Conservation (phyloP, 2,329 filamentous ascomycete genomes). For the Coniochaeta ligniaria region DNA sequence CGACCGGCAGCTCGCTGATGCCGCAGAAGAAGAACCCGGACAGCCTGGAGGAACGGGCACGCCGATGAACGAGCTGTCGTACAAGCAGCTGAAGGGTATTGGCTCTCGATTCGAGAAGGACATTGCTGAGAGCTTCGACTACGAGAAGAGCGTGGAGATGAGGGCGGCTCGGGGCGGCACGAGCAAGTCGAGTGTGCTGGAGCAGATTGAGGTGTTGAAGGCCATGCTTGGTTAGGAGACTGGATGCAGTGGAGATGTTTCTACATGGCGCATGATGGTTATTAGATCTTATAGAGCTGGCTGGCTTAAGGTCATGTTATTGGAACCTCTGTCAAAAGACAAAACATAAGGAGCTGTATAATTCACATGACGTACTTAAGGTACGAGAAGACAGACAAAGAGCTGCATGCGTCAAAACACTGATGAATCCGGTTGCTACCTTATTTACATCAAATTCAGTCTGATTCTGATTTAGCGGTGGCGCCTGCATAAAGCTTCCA, state of each 20-base stretch:
- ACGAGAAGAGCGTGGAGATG: slow-evolving; percentile 76
- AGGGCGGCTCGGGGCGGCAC: slow-evolving; percentile 71
- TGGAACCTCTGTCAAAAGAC: no score
- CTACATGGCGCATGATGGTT: background rate
- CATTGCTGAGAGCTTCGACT: slow-evolving; percentile 66
- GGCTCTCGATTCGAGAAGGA: slow-evolving; percentile 66
- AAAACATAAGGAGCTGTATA: no score
- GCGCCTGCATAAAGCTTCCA: background rate
- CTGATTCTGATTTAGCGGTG: background rate
- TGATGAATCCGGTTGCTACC: background rate
- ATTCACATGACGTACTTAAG: background rate
- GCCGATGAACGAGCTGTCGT: slow-evolving; percentile 62
- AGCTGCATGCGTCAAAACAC: no score
- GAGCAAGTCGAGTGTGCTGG: slow-evolving; percentile 38
- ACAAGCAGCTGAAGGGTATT: slow-evolving; percentile 51
- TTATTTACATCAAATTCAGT: no score
- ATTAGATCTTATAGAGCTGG: background rate
- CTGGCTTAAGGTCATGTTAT: background rate
- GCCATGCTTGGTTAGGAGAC: background rate
- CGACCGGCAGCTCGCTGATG: slow-evolving; percentile 70
- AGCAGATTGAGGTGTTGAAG: background rate
- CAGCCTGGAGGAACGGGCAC: slow-evolving; percentile 72
- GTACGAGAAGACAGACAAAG: no score
- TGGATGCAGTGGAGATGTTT: background rate
- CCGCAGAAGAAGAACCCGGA: slow-evolving; percentile 82